Evolutionary conservation across 106 monocot species (phyloP), one percentile per base, ranked within the genome.

Genomic region (Posidonia australis): DNA sequence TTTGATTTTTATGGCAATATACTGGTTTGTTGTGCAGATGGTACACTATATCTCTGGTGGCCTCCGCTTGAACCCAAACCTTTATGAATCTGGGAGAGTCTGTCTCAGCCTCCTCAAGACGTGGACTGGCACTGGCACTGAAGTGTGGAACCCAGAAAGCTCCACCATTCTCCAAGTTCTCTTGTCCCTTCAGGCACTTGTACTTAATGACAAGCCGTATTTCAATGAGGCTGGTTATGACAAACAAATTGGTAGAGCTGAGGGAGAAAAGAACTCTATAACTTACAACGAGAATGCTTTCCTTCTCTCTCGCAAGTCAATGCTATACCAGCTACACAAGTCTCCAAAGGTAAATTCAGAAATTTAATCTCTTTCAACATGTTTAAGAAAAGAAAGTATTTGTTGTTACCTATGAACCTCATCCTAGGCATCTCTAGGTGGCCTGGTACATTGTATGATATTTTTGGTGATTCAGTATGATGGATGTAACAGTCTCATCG

Each of bases 71-170:
- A 80, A 80, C 49, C 80, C 80, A 28, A 76, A 80, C 63, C 47
- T 80, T 48, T 80, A 80, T 17, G 32, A 59, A 36, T 27, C 19
- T 28, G 80, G 80, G 41, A 76, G 53, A 44, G 72, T 80, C 26
- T 80, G 80, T 31, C 76, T 80, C n/a, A 80, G 80, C 36, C 76
- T 80, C 44, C 63, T 80, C 5, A 60, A 60, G 41, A 80, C 80
- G 1, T 80, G 80, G 80, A 26, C 20, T 1, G 80, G 80, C 24
- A 55, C 41, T 10, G 67, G 76, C 20, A 71, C 71, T 45, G 80
- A 80, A 66, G 75, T 27, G 2, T 80, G 80, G 80, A 55, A 53
- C 26, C 55, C 80, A 7, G 53, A 30, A 49, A 67, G 30, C 5
- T 80, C 80, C 54, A 76, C 71, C 41, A 72, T 80, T 75, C 67